phyloP scores from a whole-genome alignment of 2,329 filamentous ascomycete species.

The Epichloe bromicola region DNA sequence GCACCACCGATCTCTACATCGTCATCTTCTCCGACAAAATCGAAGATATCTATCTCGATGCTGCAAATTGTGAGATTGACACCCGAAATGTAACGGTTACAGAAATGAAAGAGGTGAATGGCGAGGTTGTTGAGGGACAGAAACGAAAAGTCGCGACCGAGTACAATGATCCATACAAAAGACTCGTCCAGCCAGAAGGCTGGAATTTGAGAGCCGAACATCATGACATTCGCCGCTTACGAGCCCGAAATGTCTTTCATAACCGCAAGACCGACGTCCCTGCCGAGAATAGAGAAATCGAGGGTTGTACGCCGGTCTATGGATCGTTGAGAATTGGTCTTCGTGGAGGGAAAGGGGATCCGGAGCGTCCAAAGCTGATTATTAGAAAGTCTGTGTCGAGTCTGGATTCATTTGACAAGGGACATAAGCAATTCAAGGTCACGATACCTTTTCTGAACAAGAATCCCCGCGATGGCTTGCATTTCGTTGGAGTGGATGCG shows the following conservation, averaged over 20 bases:
- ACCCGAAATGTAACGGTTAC: conserved; percentile 38
- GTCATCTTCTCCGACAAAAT: conserved; percentile 48
- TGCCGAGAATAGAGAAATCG: conserved; percentile 39
- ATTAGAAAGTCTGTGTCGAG: conserved; percentile 29
- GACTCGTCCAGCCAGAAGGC: conserved; percentile 44
- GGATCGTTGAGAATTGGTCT: conserved; percentile 36
- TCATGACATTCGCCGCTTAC: conserved; percentile 61
- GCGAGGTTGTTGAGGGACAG: conserved; percentile 22
- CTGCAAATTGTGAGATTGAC: conserved; percentile 48
- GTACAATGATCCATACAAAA: conserved; percentile 56
- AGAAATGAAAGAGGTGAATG: conserved; percentile 23
- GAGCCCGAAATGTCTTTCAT: conserved; percentile 40
- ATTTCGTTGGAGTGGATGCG: conserved; percentile 77
- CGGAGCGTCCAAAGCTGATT: conserved; percentile 28
- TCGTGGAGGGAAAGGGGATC: conserved; percentile 23
- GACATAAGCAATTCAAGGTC: conserved; percentile 34
- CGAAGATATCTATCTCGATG: conserved; percentile 45
- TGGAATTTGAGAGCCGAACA: conserved; percentile 58
- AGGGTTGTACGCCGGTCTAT: conserved; percentile 43
- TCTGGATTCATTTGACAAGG: conserved; percentile 20
- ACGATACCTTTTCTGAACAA: conserved; percentile 66
- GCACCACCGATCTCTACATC: conserved; percentile 71
- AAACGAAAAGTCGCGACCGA: conserved; percentile 27
- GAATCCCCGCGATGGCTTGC: conserved; percentile 70
- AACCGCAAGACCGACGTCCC: conserved; percentile 39